Evolutionary conservation across 1,284 basidiomycete genomes (phyloP).

Genomic region (Tremellales sp.): DNA sequence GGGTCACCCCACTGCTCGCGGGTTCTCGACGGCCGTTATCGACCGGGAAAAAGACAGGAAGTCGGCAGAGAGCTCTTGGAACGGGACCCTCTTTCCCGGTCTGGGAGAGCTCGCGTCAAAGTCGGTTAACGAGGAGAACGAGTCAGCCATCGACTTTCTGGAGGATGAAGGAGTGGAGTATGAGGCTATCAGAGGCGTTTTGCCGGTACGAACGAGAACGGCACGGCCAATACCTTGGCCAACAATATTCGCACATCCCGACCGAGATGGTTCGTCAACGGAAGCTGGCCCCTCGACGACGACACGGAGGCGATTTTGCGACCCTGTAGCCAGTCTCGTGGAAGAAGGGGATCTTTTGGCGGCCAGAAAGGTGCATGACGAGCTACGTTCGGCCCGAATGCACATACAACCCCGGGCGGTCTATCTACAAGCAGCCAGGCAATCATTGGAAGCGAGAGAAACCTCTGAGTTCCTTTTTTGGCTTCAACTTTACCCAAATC

Average conservation of each 20-base stretch:
- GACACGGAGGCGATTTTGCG: constrained; percentile 20
- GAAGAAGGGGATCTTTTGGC: constrained; percentile 10
- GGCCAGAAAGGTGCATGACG: constrained; percentile 28
- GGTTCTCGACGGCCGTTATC: constrained; percentile 7
- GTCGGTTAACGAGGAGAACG: background rate
- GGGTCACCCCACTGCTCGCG: background rate
- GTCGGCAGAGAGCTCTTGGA: background rate
- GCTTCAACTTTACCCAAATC: constrained; percentile 37
- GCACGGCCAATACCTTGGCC: constrained; percentile 36
- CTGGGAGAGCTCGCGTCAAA: background rate
- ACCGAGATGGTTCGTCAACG: background rate
- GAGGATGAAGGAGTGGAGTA: constrained; percentile 33
- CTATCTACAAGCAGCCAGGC: constrained; percentile 29
- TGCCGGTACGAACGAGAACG: constrained; percentile 12
- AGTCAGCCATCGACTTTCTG: constrained; percentile 19
- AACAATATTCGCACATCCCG: constrained; percentile 23
- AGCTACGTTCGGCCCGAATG: constrained; percentile 25
- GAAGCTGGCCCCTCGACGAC: background rate
- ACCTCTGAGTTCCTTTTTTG: constrained; percentile 27
- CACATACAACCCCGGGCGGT: constrained; percentile 22
- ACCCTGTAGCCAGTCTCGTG: constrained; percentile 30
- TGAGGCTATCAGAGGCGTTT: constrained; percentile 12
- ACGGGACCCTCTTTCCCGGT: background rate
- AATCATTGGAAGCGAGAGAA: constrained; percentile 12
- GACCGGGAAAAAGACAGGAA: background rate